Evolutionary conservation across 225 moss, liverwort and hornwort genomes (phyloP).

Genomic region (Climacium dendroides): DNA sequence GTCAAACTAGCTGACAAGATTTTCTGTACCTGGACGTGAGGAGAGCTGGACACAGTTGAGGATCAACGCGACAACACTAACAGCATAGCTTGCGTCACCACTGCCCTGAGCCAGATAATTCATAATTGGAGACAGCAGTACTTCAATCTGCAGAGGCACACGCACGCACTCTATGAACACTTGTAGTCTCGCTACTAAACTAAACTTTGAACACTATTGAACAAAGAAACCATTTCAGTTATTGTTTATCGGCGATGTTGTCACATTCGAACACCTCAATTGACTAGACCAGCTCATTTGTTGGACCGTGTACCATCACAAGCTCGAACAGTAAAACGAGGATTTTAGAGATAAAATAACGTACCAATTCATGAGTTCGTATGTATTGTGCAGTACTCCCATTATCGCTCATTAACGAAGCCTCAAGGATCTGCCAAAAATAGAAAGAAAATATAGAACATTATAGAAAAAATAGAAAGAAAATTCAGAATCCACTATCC

Average conservation of each 20-base stretch:
- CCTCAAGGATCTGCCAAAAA: constrained; percentile 53
- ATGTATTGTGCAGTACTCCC: constrained; percentile 70
- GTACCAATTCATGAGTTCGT: constrained; percentile 60
- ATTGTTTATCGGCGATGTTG: not conserved
- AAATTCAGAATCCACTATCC: not conserved
- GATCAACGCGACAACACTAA: constrained; percentile 56
- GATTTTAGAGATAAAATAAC: not conserved
- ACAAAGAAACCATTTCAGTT: not conserved
- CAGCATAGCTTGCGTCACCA: constrained; percentile 58
- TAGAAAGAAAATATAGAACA: not conserved
- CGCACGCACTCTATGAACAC: not conserved
- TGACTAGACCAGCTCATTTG: not conserved
- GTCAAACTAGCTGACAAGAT: not conserved
- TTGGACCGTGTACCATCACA: not conserved
- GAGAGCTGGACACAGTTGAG: constrained; percentile 77
- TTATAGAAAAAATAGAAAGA: not conserved
- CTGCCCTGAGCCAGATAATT: constrained; percentile 42
- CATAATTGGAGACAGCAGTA: constrained; percentile 59
- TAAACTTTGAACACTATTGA: not conserved
- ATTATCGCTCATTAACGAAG: constrained; percentile 63
- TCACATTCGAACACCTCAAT: not conserved
- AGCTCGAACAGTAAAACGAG: not conserved
- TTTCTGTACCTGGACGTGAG: constrained; percentile 42
- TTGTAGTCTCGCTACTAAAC: not conserved
- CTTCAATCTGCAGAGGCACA: constrained; percentile 48